Base-by-base conservation (phyloP, 148 eudicot genomes). In the Rhododendron molle region DNA sequence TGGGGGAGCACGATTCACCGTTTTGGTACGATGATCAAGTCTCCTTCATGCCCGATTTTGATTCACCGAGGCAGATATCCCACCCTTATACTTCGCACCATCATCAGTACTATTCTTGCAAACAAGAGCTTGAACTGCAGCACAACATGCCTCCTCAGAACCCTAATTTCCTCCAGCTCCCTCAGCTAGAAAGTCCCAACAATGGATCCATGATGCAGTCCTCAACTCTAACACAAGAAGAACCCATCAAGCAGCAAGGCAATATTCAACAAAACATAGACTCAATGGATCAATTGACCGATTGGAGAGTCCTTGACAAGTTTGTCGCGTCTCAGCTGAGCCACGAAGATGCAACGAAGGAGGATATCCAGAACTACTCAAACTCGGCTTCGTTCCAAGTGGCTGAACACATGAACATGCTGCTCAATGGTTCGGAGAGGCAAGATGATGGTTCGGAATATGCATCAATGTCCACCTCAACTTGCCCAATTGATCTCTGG, bases 301-400 rank as follows among this genome's bases (percentile, higher is more conserved):
- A 95, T 88, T 95, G 98, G 98, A 90, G 96, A 83, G 90, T 91
- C 12, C 93, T 95, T 18, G 98, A 95, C 20, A 95, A 93, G 85
- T 94, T 95, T 86, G 98, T 95, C 71, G 98, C 98, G 20, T 93
- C 95, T 86, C 98, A 93, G 83, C 92, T 95, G 18, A 92, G 98
- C 89, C 92, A 92, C 47, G 95, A 90, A 80, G 87, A 89, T 28
- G 90, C 47, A 34, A 78, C 86, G 12, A 90, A 86, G 83, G 94
- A 86, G 60, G 78, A 82, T 21, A 86, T 18, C 88, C 12, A 84
- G 86, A 67, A 28, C n/a, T 88, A 86, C 88, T 67, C 87, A 15
- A 87, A 87, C 80, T 40, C 52, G 85, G 30, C 83, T 36, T 56
- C 90, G 50, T 89, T 90, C 82, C 91, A 89, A 12, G 87, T 84